Conservation (phyloP, 2,329 filamentous ascomycete genomes). For the Venturia aucupariae region DNA sequence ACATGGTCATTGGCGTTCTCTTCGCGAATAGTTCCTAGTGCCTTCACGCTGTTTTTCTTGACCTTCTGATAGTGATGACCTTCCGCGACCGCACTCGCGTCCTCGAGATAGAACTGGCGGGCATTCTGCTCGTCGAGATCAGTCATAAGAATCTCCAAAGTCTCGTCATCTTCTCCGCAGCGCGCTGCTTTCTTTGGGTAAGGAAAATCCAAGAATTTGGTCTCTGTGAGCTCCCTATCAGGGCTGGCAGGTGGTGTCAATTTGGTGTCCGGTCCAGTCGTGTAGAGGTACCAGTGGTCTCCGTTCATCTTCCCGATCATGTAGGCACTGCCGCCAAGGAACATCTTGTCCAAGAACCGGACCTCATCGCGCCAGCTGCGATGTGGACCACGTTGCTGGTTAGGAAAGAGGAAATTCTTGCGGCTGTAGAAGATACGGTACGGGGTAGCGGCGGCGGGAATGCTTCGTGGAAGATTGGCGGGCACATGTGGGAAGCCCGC, state of each 20-base stretch:
- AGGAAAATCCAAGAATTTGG: slow-evolving; percentile 50
- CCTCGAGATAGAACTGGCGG: slow-evolving; percentile 61
- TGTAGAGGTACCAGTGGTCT: slow-evolving; percentile 97
- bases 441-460: slow-evolving; percentile 70
- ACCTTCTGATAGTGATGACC: slow-evolving; percentile 63
- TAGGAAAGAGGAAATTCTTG: slow-evolving; percentile 95
- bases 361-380: slow-evolving; percentile 97
- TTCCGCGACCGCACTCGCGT: slow-evolving; percentile 85
- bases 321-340: slow-evolving; percentile 87
- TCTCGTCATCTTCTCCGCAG: slow-evolving; percentile 56
- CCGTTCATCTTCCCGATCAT: slow-evolving; percentile 99
- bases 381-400: slow-evolving; percentile 88
- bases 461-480: slow-evolving; percentile 54
- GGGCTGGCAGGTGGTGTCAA: slow-evolving; percentile 80
- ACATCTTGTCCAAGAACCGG: slow-evolving; percentile 82
- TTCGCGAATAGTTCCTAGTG: slow-evolving; percentile 51
- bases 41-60: slow-evolving; percentile 50
- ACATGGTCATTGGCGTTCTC: slow-evolving; percentile 26
- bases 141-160: slow-evolving; percentile 60
- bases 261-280: slow-evolving; percentile 73
- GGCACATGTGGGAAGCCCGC: slow-evolving; percentile 84
- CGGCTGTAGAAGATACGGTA: slow-evolving; percentile 98
- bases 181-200: slow-evolving; percentile 30
- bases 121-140: slow-evolving; percentile 58
- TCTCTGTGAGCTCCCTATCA: slow-evolving; percentile 44